Percentiles rank a stretch among this genome's conserved stretches.
Evolutionary conservation across 2,329 filamentous ascomycete genomes (phyloP).

Genomic region (Arthrobotrys pseudoclavata): DNA sequence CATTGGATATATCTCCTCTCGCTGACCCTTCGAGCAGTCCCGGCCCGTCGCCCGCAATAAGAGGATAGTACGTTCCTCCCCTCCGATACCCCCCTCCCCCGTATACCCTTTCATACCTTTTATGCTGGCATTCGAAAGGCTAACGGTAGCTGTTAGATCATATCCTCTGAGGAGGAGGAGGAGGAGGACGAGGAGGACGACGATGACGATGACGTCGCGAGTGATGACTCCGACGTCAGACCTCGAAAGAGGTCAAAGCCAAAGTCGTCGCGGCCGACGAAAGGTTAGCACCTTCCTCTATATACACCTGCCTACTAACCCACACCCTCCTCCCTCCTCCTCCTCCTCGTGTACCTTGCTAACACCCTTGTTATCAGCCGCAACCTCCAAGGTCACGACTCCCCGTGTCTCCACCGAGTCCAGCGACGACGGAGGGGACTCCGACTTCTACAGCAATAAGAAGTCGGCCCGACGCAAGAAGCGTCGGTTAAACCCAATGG

Average conservation of each 20-base stretch:
- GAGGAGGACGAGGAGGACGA: constrained; percentile 44
- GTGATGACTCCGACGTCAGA: constrained; percentile 48
- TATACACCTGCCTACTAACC: background rate
- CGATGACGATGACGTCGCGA: constrained; percentile 40
- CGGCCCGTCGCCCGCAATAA: constrained; percentile 70
- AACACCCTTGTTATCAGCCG: constrained; percentile 39
- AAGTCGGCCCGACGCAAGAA: constrained; percentile 78
- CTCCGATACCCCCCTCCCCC: too few relatives aligned
- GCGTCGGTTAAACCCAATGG: constrained; percentile 75
- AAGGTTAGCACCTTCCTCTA: constrained; percentile 24
- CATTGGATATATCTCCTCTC: constrained; percentile 15
- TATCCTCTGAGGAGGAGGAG: constrained; percentile 61
- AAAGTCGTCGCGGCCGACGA: constrained; percentile 32
- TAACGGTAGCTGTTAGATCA: constrained; percentile 47
- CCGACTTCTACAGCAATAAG: constrained; percentile 79
- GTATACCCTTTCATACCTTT: constrained; percentile 34
- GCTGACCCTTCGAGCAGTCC: constrained; percentile 64
- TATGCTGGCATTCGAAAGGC: constrained; percentile 9
- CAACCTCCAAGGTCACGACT: constrained; percentile 51
- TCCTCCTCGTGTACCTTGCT: constrained; percentile 9
- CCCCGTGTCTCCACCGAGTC: constrained; percentile 70
- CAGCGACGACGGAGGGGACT: constrained; percentile 78
- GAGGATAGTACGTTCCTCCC: constrained; percentile 60
- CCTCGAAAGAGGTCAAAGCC: constrained; percentile 44
- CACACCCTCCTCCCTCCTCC: constrained; percentile 29